Conservation (phyloP, 106 monocot genomes). For the Dioscorea dumetorum region DNA sequence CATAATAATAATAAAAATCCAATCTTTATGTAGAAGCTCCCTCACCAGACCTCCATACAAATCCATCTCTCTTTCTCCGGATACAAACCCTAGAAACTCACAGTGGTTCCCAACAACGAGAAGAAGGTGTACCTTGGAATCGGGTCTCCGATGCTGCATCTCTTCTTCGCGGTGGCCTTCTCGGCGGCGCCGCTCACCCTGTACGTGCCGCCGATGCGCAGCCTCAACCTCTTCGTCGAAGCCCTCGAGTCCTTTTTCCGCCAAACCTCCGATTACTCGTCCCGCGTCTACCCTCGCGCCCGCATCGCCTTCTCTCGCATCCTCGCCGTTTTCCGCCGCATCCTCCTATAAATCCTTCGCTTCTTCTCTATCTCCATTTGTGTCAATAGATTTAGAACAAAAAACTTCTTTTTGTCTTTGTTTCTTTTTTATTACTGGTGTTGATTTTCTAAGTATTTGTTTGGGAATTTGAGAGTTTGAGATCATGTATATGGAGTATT, state of each 20-base stretch:
- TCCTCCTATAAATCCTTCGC: neutral
- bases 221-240: conserved; percentile 67
- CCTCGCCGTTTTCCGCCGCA: conserved; percentile 29
- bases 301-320: conserved; percentile 45
- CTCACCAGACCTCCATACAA: no score
- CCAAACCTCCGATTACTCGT: conserved; percentile 28
- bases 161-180: conserved; percentile 74
- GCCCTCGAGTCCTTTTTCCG: conserved; percentile 50
- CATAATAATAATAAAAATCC: no score
- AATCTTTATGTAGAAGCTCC: no score
- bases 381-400: neutral
- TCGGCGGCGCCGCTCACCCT: conserved; percentile 89
- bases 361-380: neutral
- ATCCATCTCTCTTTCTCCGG: no score
- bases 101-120: no score
- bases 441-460: neutral
- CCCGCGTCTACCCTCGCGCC: conserved; percentile 26
- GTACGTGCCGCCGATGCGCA: conserved; percentile 82
- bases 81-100: no score
- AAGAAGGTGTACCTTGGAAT: no score
- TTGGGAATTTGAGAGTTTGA: neutral
- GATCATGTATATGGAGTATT: no score
- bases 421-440: neutral
- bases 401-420: no score
- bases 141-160: conserved; percentile 52